phyloP scores from a whole-genome alignment of 257 asterid species.

The Nicotiana sylvestris region DNA sequence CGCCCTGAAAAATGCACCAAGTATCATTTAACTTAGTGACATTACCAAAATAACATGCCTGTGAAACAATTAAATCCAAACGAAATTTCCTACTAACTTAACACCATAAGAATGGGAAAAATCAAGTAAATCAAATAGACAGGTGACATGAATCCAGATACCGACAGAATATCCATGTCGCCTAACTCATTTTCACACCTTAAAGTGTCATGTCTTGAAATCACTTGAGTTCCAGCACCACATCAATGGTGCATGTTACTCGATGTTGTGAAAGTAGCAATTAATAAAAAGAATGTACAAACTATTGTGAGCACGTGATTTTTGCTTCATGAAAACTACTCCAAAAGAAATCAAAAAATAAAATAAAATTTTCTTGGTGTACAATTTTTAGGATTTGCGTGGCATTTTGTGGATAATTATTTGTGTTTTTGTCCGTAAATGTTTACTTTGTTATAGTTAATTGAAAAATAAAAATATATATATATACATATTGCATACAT shows the following conservation, averaged over 20 bases:
- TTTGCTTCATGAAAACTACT: too few species aligned
- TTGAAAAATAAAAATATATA: too few species aligned
- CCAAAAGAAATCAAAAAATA: too few species aligned
- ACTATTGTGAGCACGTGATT: background rate
- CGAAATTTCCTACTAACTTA: background rate
- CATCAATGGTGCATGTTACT: constrained; percentile 3
- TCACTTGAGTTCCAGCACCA: background rate
- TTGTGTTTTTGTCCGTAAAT: too few species aligned
- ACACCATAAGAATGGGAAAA: background rate
- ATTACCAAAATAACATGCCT: background rate
- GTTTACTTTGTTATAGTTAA: too few species aligned
- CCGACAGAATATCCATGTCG: background rate
- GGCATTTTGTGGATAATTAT: too few species aligned
- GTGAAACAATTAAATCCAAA: background rate
- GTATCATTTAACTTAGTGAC: background rate
- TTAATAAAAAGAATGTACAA: background rate
- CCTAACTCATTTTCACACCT: background rate
- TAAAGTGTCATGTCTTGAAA: background rate
- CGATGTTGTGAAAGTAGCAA: background rate
- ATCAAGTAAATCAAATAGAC: background rate
- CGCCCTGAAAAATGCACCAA: constrained; percentile 55
- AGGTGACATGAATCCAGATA: background rate
- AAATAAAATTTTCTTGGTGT: too few species aligned
- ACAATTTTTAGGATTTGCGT: too few species aligned
- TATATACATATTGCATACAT: too few species aligned